These are phyloP conservation scores for Pistacia integerrima DNA, from an alignment of 345 rosid genomes.

Conservation along the genomic window DNA sequence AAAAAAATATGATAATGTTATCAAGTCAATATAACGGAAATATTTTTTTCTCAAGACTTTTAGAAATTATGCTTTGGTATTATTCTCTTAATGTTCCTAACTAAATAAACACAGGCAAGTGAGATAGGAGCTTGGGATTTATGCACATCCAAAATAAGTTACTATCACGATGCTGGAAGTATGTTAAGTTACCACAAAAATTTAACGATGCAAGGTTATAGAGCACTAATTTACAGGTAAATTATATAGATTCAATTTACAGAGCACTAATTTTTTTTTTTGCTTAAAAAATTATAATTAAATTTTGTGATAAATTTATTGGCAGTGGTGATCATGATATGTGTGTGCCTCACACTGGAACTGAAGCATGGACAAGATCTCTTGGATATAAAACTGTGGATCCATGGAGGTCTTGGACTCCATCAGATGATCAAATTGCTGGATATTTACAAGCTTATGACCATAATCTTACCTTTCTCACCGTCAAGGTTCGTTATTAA, in stretches of 20 bases:
- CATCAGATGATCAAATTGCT: conserved; percentile 38
- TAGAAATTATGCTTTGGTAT: too few species aligned
- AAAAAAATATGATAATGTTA: too few species aligned
- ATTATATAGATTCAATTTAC: neutral
- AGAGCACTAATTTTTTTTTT: too few species aligned
- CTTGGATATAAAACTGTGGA: conserved; percentile 40
- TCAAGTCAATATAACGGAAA: too few species aligned
- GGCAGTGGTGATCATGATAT: conserved; percentile 62
- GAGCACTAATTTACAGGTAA: conserved; percentile 64
- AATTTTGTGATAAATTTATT: neutral
- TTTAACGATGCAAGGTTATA: conserved; percentile 45
- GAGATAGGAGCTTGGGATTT: conserved; percentile 48
- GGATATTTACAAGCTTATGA: conserved; percentile 61
- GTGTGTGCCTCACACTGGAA: conserved; percentile 60
- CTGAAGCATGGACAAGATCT: conserved; percentile 56
- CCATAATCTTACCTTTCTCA: conserved; percentile 50
- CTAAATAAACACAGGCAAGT: conserved; percentile 17
- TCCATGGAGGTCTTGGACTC: conserved; percentile 51
- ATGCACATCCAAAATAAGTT: conserved; percentile 34
- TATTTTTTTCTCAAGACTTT: too few species aligned
- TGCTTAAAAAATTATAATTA: too few species aligned
- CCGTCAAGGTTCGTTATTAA: conserved; percentile 46
- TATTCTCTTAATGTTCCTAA: too few species aligned
- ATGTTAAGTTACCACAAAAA: conserved; percentile 49
- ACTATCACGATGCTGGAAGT: conserved; percentile 36